Base-by-base conservation (phyloP, 2,329 filamentous ascomycete genomes). In the Paecilomyces variotii region DNA sequence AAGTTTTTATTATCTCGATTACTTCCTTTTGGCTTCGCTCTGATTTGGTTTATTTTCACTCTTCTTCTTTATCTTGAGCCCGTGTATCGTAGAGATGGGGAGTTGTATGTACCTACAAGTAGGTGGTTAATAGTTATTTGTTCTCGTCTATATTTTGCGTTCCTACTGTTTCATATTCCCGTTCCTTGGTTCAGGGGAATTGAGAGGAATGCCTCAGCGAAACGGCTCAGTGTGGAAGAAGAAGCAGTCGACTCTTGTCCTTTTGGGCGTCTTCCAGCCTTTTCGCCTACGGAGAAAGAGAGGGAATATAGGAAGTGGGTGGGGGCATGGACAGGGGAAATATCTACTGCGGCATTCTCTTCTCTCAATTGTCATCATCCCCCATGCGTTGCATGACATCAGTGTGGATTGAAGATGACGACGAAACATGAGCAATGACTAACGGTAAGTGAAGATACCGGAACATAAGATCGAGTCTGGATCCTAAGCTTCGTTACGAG, bases 101-200 rank as follows among this genome's bases (percentile, higher is more conserved):
- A 24, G 39, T 45, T 45, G n/a, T 45, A 45, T 45, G 39, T 45
- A 45, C 39, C 39, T 45, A 45, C 39, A 45, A 45, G 39, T 45
- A 45, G 39, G 39, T 45, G 39, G 39, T 24, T 45, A 45, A 45
- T 45, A 45, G 39, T 19, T 45, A 45, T 45, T 45, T 19, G 12
- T 45, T 45, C n/a, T 45, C 19, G 39, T 45, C 39, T 45, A 45
- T 24, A 7, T 24, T 7, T 45, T 45, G 4, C n/a, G 4, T 24
- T 45, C 39, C 39, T 45, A 45, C n/a, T 45, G 19, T 24, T 63
- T 55, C 56, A 59, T 64, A 45, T 45, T 45, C n/a, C n/a, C 7
- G 12, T 45, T 45, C n/a, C 30, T n/a, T 45, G n/a, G 9, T 24
- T 14, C 39, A 45, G 14, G 39, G n/a, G n/a, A 45, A 6, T 7